Conservation (phyloP, 306 rosid genomes). For the Mimosa bimucronata region DNA sequence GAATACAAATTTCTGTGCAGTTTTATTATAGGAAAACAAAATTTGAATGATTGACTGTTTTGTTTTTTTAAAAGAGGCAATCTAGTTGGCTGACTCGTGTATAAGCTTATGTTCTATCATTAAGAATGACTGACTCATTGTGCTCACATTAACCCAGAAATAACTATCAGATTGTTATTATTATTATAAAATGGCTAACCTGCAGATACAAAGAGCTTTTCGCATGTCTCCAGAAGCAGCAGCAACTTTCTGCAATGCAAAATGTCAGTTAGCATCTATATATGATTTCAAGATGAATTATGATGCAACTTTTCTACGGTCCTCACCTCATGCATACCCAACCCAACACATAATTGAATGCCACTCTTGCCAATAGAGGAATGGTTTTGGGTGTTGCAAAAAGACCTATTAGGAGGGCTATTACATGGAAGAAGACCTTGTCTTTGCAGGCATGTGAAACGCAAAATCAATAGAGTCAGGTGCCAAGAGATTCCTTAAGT, state of each 20-base stretch:
- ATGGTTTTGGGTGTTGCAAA: neutral
- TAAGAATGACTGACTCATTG: neutral
- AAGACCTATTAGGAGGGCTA: neutral
- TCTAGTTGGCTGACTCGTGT: neutral
- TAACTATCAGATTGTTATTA: neutral
- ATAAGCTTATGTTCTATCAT: neutral
- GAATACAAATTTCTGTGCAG: neutral
- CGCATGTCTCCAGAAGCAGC: slow-evolving; percentile 98
- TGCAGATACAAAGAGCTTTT: slow-evolving; percentile 80
- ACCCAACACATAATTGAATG: neutral
- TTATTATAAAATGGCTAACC: slow-evolving; percentile 54
- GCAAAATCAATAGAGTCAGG: neutral
- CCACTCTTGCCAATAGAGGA: neutral
- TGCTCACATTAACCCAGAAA: neutral
- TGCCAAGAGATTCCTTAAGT: neutral
- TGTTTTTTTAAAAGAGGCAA: neutral
- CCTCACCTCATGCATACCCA: neutral
- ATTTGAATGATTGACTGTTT: neutral
- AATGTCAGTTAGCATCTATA: slow-evolving; percentile 24
- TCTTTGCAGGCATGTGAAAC: neutral
- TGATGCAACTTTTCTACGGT: neutral
- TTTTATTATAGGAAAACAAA: neutral
- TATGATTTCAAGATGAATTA: slow-evolving; percentile 28
- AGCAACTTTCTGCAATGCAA: slow-evolving; percentile 81
- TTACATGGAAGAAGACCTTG: neutral